These are phyloP conservation scores for Canavalia gladiata DNA, from an alignment of 306 rosid species.

Conservation along the genomic window DNA sequence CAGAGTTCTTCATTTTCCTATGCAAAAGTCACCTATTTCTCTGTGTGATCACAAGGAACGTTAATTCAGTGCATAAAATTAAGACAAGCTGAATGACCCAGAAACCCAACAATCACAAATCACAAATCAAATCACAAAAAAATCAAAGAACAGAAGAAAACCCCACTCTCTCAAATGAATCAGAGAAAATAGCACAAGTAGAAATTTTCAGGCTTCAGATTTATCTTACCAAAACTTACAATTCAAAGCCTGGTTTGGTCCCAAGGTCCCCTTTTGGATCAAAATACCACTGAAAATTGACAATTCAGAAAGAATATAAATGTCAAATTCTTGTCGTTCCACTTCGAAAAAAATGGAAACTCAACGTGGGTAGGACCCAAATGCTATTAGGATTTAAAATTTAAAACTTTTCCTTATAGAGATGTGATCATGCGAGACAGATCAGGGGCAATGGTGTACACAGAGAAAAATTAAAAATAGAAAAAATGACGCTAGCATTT, in stretches of 20 bases:
- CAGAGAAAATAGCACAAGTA: background rate
- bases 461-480: background rate
- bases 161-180: background rate
- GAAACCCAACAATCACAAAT: conserved; percentile 21
- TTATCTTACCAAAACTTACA: background rate
- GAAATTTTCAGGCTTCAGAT: background rate
- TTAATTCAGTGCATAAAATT: background rate
- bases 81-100: background rate
- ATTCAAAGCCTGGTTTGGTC: background rate
- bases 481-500: background rate
- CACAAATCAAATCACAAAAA: conserved; percentile 19
- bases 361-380: background rate
- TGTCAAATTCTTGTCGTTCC: background rate
- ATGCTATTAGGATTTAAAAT: background rate
- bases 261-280: background rate
- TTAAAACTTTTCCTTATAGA: background rate
- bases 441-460: background rate
- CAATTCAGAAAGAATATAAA: background rate
- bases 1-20: conserved; percentile 72
- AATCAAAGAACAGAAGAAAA: background rate
- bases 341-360: background rate
- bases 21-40: too few species aligned
- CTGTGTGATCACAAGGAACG: background rate
- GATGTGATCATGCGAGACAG: background rate
- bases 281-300: background rate